Evolutionary conservation across 257 asterid species (phyloP).

Genomic region (Solanum peruvianum): DNA sequence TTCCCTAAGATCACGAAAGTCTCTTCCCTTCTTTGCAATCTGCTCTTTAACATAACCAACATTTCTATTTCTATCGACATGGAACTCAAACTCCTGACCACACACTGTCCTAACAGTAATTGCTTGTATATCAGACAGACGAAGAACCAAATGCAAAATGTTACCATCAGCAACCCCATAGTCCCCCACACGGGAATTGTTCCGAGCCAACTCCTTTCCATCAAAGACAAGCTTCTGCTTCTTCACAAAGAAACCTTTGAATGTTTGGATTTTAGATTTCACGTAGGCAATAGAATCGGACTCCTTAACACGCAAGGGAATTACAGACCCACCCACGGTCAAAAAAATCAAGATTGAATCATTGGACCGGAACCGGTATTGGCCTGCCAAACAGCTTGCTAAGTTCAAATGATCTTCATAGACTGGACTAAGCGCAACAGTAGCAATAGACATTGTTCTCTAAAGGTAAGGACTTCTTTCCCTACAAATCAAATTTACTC

Average conservation of each 20-base stretch:
- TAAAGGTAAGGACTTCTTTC: slow-evolving; percentile 10
- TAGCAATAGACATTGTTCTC: slow-evolving; percentile 58
- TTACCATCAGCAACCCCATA: slow-evolving; percentile 62
- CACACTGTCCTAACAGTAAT: slow-evolving; percentile 58
- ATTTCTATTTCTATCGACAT: slow-evolving; percentile 44
- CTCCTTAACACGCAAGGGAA: slow-evolving; percentile 56
- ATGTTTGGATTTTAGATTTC: slow-evolving; percentile 50
- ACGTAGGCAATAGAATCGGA: slow-evolving; percentile 76
- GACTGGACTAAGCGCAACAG: slow-evolving; percentile 66
- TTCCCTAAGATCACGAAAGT: slow-evolving; percentile 31
- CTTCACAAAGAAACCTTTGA: slow-evolving; percentile 53
- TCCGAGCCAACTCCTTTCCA: slow-evolving; percentile 75
- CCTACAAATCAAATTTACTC: slow-evolving; percentile 15
- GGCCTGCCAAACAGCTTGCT: slow-evolving; percentile 29
- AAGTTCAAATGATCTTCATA: slow-evolving; percentile 45
- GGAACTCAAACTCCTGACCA: slow-evolving; percentile 63
- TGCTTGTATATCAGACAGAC: slow-evolving; percentile 63
- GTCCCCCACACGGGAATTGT: slow-evolving; percentile 40
- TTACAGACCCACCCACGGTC: slow-evolving; percentile 47
- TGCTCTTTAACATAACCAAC: slow-evolving; percentile 64
- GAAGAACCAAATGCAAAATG: slow-evolving; percentile 50
- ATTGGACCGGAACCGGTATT: slow-evolving; percentile 19
- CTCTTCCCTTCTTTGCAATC: slow-evolving; percentile 42
- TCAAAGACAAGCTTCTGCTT: slow-evolving; percentile 61
- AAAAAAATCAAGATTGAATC: slow-evolving; percentile 62